Base-by-base conservation (phyloP, 768 basidiomycete genomes). In the Crassisporium funariophilum region DNA sequence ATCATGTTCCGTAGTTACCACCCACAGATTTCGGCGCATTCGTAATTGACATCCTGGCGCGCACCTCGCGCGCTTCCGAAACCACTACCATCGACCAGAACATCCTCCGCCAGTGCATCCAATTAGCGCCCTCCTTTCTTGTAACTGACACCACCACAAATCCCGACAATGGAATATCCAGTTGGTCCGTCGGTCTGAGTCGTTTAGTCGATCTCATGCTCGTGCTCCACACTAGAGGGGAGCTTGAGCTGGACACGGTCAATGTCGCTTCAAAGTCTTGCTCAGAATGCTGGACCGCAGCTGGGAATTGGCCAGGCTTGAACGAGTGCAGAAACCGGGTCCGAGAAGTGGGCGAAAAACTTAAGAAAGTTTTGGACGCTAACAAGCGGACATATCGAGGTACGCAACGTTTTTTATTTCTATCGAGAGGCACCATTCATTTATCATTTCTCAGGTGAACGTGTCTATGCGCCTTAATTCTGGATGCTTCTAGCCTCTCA, bases 211-310 rank as follows among this genome's bases (percentile, higher is more conserved):
- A 91, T 54, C 70, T 91, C 41, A 69, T 88, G 48, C 73, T 86
- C 40, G 84, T 78, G n/a, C 76, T 92, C 23, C 85, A 92, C 57
- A 65, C 69, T 22, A 73, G 78, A 42, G 70, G 74, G 17, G 86
- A 88, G 52, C 76, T 91, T 33, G 85, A 91, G 54, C 69, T 86
- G n/a, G 86, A 85, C 53, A 91, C 90, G 5, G 62, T 91, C 34
- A 83, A 81, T 57, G 81, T 77, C 33, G 86, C 86, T 5, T 83
- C 82, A 39, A 79, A 75, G 43, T 77, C 77, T 11, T 89, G 88
- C 56, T 86, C 85, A 13, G 90, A 92, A 60, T 89, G 88, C 62
- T 92, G 89, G 89, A 81, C 74, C 12, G 79, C 82, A 2, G 79
- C 83, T 0, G 81, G 79, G 0, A 77, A 79, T 15, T 91, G 86